Percentiles rank a stretch among this genome's conserved stretches.
Evolutionary conservation across 2,329 filamentous ascomycete genomes (phyloP).

Genomic region (Trichoderma hamatum): DNA sequence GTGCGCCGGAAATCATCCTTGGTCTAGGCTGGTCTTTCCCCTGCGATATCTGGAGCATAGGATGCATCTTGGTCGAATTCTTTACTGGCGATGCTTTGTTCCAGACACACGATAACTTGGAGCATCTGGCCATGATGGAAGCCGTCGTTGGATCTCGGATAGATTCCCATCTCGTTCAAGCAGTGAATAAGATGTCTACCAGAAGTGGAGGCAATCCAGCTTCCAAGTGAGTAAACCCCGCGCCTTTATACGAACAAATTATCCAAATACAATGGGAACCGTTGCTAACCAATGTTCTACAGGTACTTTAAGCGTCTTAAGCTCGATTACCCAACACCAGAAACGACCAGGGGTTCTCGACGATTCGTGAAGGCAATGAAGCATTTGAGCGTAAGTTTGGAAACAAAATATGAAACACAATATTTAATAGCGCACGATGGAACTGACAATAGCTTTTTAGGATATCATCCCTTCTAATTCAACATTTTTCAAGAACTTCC

Average conservation of each 20-base stretch:
- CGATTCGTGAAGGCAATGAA: constrained; percentile 76
- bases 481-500: constrained; percentile 63
- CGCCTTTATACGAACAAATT: background rate
- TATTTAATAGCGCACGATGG: background rate
- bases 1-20: constrained; percentile 71
- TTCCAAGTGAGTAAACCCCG: constrained; percentile 57
- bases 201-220: constrained; percentile 62
- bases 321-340: constrained; percentile 65
- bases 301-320: constrained; percentile 69
- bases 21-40: constrained; percentile 72
- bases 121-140: constrained; percentile 78
- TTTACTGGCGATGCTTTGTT: constrained; percentile 72
- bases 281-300: background rate
- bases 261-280: background rate
- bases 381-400: constrained; percentile 57
- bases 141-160: constrained; percentile 64
- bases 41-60: constrained; percentile 75
- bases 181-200: constrained; percentile 54
- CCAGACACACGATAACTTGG: constrained; percentile 72
- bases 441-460: constrained; percentile 42
- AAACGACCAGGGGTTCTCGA: constrained; percentile 66
- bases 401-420: too few species aligned
- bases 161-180: constrained; percentile 59
- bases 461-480: constrained; percentile 66
- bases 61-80: constrained; percentile 72